Conservation (phyloP, 176 grass and related monocot genomes). For the barley (Hordeum vulgare) region DNA sequence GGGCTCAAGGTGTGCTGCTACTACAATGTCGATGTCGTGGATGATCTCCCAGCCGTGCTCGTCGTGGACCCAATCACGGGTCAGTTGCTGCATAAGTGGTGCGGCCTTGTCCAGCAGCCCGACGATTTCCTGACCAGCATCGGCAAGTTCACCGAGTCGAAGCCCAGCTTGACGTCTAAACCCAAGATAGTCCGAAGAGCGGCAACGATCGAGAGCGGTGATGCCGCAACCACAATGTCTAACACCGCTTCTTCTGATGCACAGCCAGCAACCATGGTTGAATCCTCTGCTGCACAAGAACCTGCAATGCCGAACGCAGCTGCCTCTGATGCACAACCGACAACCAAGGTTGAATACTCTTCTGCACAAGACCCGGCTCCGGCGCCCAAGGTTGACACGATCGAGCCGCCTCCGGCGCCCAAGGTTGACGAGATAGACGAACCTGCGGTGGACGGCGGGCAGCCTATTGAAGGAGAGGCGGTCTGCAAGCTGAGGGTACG, state of each 20-base stretch:
- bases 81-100: background rate
- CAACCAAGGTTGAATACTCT: background rate
- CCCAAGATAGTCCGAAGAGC: background rate
- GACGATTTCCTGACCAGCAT: background rate
- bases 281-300: background rate
- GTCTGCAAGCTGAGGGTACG: constrained; percentile 38
- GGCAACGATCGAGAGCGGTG: background rate
- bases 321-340: background rate
- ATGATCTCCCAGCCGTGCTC: constrained; percentile 11
- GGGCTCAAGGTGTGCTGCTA: constrained; percentile 1
- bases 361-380: background rate
- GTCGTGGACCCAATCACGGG: constrained; percentile 40
- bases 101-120: constrained; percentile 3
- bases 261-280: too few species aligned
- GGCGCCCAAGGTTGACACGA: background rate
- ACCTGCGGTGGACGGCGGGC: background rate
- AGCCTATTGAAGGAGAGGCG: constrained; percentile 23
- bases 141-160: background rate
- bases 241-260: too few species aligned
- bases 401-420: background rate
- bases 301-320: too few species aligned
- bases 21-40: background rate
- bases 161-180: background rate
- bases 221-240: background rate
- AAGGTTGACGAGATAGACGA: background rate